phyloP scores from a whole-genome alignment of 371 early-diverging fungal genomes.

The Mortierella sp. region DNA sequence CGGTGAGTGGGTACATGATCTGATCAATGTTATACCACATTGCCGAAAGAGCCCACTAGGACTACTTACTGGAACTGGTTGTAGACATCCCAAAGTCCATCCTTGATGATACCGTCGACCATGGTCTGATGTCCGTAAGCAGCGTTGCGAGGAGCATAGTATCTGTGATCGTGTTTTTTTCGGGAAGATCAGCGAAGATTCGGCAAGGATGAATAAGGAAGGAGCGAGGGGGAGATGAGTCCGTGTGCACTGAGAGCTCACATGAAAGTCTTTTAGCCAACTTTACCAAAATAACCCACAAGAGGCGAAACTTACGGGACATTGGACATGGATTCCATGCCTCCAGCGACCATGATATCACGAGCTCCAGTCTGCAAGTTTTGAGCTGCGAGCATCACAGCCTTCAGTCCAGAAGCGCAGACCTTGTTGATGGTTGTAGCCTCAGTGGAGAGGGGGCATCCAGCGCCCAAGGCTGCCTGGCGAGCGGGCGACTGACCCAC shows the following conservation, averaged over 20 bases:
- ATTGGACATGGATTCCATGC: constrained; percentile 98
- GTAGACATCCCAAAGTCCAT: constrained; percentile 96
- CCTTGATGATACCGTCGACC: constrained; percentile 90
- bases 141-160: constrained; percentile 70
- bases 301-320: constrained; percentile 78
- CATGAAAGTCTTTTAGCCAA: too few species aligned
- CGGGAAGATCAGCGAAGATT: too few species aligned
- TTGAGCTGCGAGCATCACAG: constrained; percentile 58
- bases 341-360: constrained; percentile 92
- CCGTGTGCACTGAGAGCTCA: constrained; percentile 7
- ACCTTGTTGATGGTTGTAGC: constrained; percentile 98
- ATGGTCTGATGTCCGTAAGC: constrained; percentile 88
- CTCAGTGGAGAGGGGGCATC: constrained; percentile 76
- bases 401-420: constrained; percentile 97
- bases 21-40: too few species aligned
- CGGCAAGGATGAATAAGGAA: constrained; percentile 24
- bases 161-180: constrained; percentile 52
- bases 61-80: constrained; percentile 76
- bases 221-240: background rate
- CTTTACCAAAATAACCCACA: too few species aligned
- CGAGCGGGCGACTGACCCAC: constrained; percentile 98
- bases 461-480: constrained; percentile 94
- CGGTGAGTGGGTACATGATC: too few species aligned
- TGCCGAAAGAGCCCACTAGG: background rate
- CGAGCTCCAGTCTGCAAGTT: constrained; percentile 73